phyloP scores from a whole-genome alignment of 1,284 basidiomycete genomes.

The Ganoderma leucocontextum region DNA sequence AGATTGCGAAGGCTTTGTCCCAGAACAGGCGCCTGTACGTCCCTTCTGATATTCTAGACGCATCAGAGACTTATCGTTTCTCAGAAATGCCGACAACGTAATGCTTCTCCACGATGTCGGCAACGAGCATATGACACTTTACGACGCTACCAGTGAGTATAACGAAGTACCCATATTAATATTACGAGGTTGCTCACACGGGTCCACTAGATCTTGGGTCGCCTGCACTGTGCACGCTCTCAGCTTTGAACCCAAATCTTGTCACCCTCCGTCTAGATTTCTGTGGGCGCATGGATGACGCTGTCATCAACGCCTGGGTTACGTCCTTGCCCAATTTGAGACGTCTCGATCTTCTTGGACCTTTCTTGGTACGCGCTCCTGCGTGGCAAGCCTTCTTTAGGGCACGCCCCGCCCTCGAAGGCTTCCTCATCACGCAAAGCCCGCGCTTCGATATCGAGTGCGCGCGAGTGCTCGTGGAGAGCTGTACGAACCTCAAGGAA shows the following conservation, averaged over 20 bases:
- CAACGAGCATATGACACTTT: conserved; percentile 78
- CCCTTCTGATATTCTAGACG: conserved; percentile 11
- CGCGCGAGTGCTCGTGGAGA: conserved; percentile 66
- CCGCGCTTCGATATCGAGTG: conserved; percentile 88
- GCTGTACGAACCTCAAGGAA: conserved; percentile 70
- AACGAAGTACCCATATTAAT: background rate
- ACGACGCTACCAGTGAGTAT: conserved; percentile 89
- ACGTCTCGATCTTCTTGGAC: conserved; percentile 85
- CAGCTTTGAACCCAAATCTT: conserved; percentile 84
- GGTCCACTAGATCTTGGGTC: conserved; percentile 62
- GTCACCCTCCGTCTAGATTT: conserved; percentile 81
- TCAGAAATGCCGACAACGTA: conserved; percentile 78
- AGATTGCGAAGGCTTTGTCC: conserved; percentile 85
- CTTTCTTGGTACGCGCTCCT: conserved; percentile 83
- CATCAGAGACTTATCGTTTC: background rate
- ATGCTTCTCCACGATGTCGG: conserved; percentile 84
- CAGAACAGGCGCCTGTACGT: conserved; percentile 87
- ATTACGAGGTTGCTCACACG: conserved; percentile 4
- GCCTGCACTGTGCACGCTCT: conserved; percentile 72
- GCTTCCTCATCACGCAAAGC: conserved; percentile 85
- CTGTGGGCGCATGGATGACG: conserved; percentile 86
- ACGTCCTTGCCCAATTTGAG: conserved; percentile 71
- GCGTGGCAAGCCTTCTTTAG: conserved; percentile 85
- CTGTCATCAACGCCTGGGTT: conserved; percentile 72
- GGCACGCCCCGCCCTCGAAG: conserved; percentile 65